These are phyloP conservation scores for Nelumbo lutea DNA, from an alignment of 164 flowering plant species.

Conservation along the genomic window DNA sequence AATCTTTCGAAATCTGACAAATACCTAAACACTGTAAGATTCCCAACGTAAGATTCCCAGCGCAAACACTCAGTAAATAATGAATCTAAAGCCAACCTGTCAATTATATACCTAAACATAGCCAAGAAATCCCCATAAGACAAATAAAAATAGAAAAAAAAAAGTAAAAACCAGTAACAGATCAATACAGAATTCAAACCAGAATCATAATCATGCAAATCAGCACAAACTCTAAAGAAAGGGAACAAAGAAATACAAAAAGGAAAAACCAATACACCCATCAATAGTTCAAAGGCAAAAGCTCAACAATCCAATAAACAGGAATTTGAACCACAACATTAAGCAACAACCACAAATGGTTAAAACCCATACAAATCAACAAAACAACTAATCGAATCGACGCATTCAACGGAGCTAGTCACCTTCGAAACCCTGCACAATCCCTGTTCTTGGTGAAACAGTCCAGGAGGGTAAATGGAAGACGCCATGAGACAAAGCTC, in stretches of 20 bases:
- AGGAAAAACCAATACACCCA: background rate
- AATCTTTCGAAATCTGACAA: no score
- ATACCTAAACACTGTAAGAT: no score
- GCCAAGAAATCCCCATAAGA: background rate
- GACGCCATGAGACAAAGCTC: conserved; percentile 55
- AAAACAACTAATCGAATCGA: background rate
- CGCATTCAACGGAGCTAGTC: background rate
- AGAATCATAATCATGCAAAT: background rate
- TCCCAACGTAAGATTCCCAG: no score
- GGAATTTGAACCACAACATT: background rate
- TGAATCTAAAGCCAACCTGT: no score
- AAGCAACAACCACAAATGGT: conserved; percentile 4
- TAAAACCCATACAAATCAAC: background rate
- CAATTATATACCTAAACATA: no score
- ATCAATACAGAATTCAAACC: background rate
- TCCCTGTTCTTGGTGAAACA: conserved; percentile 32
- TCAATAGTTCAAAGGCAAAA: background rate
- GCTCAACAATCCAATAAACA: background rate
- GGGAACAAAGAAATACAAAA: background rate
- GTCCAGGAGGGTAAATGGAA: conserved; percentile 32
- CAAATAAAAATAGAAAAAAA: background rate
- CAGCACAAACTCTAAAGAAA: background rate
- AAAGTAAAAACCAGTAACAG: background rate
- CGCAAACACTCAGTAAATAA: no score
- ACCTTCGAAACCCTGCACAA: conserved; percentile 35